phyloP scores from a whole-genome alignment of 305 asterid species.

The Rubia tinctorum region DNA sequence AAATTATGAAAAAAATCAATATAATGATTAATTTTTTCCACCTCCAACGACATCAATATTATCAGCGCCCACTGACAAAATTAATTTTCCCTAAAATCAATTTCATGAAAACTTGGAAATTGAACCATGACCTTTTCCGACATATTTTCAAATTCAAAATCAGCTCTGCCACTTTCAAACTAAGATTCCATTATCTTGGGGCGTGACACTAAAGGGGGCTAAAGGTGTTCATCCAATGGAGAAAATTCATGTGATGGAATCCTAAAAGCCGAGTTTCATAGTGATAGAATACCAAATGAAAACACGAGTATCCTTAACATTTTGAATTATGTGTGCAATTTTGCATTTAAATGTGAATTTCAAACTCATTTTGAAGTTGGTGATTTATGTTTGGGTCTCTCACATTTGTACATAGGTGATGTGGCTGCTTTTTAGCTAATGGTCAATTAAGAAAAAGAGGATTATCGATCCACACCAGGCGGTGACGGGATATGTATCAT shows the following conservation, averaged over 20 bases:
- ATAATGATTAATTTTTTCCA: no score
- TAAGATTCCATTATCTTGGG: not conserved
- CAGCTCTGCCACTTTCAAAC: not conserved
- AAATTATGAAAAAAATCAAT: no score
- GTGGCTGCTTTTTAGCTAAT: no score
- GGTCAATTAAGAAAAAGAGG: no score
- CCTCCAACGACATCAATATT: no score
- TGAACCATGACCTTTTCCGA: not conserved
- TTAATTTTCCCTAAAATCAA: no score
- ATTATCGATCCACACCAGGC: no score
- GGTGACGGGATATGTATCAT: no score
- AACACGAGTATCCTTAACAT: not conserved
- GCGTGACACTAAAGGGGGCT: no score
- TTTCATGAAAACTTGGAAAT: not conserved
- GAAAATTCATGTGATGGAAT: not conserved
- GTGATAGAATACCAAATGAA: not conserved
- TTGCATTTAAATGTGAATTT: not conserved
- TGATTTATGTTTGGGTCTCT: not conserved
- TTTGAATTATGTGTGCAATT: not conserved
- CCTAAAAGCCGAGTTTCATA: not conserved
- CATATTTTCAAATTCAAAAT: no score
- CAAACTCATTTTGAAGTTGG: not conserved
- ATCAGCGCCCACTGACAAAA: no score
- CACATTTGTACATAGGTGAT: not conserved
- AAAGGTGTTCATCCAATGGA: no score